phyloP scores from a whole-genome alignment of 495 filamentous ascomycete genomes.

The Haplographium delicatum region DNA sequence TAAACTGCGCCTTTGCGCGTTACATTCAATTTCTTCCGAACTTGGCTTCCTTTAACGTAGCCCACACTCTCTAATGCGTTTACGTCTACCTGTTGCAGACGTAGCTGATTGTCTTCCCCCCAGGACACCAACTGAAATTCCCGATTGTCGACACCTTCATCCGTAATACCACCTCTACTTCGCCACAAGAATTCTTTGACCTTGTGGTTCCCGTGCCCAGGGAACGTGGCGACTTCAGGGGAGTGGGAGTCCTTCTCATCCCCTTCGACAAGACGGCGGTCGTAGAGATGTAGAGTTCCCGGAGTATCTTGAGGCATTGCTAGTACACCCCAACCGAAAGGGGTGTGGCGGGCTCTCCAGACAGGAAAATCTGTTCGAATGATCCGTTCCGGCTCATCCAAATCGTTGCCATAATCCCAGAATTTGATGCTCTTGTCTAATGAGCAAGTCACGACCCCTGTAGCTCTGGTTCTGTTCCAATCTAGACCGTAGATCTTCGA shows the following conservation, averaged over 20 bases:
- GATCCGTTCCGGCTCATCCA: slow-evolving; percentile 62
- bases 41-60: slow-evolving; percentile 61
- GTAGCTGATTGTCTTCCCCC: slow-evolving; percentile 79
- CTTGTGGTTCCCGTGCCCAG: slow-evolving; percentile 72
- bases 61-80: slow-evolving; percentile 67
- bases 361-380: slow-evolving; percentile 82
- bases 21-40: slow-evolving; percentile 60
- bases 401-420: slow-evolving; percentile 71
- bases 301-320: slow-evolving; percentile 91
- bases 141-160: slow-evolving; percentile 70
- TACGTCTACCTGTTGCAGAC: slow-evolving; percentile 68
- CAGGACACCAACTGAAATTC: slow-evolving; percentile 94
- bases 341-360: slow-evolving; percentile 90
- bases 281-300: slow-evolving; percentile 80
- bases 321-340: slow-evolving; percentile 79
- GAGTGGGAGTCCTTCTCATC: slow-evolving; percentile 18
- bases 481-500: slow-evolving; percentile 96
- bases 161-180: slow-evolving; percentile 63
- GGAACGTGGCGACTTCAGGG: slow-evolving; percentile 44
- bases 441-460: slow-evolving; percentile 78
- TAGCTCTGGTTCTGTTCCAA: slow-evolving; percentile 76
- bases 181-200: slow-evolving; percentile 96
- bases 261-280: slow-evolving; percentile 29
- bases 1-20: slow-evolving; percentile 84
- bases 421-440: slow-evolving; percentile 90